A percentile compares a stretch with the other conserved stretches of the same genome.
Conservation (phyloP, 2,329 filamentous ascomycete species). For the Coniella vitis region DNA sequence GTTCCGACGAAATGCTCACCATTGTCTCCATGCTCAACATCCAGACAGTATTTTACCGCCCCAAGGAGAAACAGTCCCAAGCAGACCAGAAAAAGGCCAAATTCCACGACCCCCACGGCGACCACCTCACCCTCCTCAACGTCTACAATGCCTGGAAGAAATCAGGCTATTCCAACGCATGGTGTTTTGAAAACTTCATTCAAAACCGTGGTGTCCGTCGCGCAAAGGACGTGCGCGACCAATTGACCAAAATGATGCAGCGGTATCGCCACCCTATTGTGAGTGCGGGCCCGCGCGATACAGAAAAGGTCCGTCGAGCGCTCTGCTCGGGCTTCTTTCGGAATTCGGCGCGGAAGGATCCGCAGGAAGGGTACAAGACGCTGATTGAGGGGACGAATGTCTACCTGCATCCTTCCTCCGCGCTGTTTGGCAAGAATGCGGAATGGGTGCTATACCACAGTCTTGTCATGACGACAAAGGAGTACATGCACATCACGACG, state of each 20-base stretch:
- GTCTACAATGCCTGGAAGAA: slow-evolving; percentile 97
- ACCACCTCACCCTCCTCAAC: slow-evolving; percentile 90
- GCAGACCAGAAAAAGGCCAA: slow-evolving; percentile 97
- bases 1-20: slow-evolving; percentile 87
- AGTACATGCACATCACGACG: slow-evolving; percentile 96
- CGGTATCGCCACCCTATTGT: slow-evolving; percentile 77
- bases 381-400: slow-evolving; percentile 92
- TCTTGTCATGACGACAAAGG: slow-evolving; percentile 86
- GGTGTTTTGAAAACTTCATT: slow-evolving; percentile 98
- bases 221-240: slow-evolving; percentile 85
- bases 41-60: slow-evolving; percentile 83
- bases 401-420: slow-evolving; percentile 86
- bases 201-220: slow-evolving; percentile 84
- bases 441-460: slow-evolving; percentile 95
- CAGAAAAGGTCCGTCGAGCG: slow-evolving; percentile 78
- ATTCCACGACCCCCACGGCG: slow-evolving; percentile 91
- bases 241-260: slow-evolving; percentile 89
- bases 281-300: slow-evolving; percentile 75
- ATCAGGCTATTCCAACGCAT: slow-evolving; percentile 72
- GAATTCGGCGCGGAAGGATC: slow-evolving; percentile 89
- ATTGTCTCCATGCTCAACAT: slow-evolving; percentile 94
- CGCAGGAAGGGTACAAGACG: slow-evolving; percentile 95
- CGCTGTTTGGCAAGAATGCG: slow-evolving; percentile 89
- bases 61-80: slow-evolving; percentile 93
- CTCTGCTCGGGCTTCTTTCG: slow-evolving; percentile 94